phyloP scores from a whole-genome alignment of 441 rosid species.

The Erodium moschatum region DNA sequence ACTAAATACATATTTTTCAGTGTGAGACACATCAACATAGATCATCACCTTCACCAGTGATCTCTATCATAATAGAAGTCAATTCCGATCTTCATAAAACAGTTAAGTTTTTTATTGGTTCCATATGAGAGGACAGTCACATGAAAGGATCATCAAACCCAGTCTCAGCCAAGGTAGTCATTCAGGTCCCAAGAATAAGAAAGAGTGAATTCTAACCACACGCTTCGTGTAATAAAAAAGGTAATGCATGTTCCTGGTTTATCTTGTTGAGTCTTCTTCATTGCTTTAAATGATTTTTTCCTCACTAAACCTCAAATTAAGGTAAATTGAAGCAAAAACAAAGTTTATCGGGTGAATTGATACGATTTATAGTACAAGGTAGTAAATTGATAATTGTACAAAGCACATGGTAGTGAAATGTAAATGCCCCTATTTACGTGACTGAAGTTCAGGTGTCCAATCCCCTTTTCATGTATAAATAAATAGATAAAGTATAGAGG shows the following conservation, averaged over 20 bases:
- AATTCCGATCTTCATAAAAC: not conserved
- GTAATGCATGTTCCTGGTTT: not conserved
- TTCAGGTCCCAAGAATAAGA: not conserved
- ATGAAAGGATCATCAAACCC: slow-evolving; percentile 10
- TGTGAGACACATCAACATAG: not conserved
- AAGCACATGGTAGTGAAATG: no score
- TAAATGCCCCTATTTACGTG: not conserved
- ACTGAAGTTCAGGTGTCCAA: not conserved
- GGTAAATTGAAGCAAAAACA: no score
- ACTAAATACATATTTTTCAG: no score
- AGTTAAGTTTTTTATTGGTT: slow-evolving; percentile 3
- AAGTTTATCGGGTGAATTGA: no score
- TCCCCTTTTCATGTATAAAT: slow-evolving; percentile 2
- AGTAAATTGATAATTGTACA: no score
- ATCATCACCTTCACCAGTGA: not conserved
- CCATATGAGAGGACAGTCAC: slow-evolving; percentile 7
- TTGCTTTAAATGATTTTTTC: not conserved
- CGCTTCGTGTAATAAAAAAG: not conserved
- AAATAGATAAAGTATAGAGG: not conserved
- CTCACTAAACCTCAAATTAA: no score
- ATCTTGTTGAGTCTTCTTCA: not conserved
- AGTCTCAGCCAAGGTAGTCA: slow-evolving; percentile 3
- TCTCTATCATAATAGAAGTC: not conserved
- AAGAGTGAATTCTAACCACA: not conserved
- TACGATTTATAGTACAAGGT: no score